phyloP scores from a whole-genome alignment of 495 filamentous ascomycete genomes.

The Jackrogersella multiformis region DNA sequence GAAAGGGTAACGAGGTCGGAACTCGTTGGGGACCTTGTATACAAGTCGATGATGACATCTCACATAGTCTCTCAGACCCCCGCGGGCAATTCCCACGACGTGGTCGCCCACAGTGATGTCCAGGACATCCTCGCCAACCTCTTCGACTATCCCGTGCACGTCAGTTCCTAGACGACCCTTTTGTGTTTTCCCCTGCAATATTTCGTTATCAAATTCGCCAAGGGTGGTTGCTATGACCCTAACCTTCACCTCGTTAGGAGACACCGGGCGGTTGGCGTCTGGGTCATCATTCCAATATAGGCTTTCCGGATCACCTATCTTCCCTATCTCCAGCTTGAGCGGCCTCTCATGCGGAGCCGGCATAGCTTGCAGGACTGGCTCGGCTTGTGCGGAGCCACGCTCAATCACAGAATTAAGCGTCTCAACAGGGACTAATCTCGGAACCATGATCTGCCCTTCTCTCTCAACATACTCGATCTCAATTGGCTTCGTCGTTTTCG shows the following conservation, averaged over 20 bases:
- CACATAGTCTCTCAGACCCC: constrained; percentile 42
- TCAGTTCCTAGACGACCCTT: constrained; percentile 49
- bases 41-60: constrained; percentile 28
- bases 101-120: constrained; percentile 50
- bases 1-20: constrained; percentile 50
- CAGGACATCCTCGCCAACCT: constrained; percentile 50
- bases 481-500: not conserved
- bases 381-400: constrained; percentile 14
- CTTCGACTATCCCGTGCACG: constrained; percentile 53
- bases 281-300: constrained; percentile 31
- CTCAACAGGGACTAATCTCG: constrained; percentile 35
- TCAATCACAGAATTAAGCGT: constrained; percentile 43
- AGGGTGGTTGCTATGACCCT: constrained; percentile 13
- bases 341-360: constrained; percentile 23
- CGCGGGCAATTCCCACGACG: constrained; percentile 50
- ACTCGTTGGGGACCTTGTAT: constrained; percentile 44
- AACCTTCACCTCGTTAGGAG: constrained; percentile 19
- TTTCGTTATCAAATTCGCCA: constrained; percentile 16
- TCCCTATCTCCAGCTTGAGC: constrained; percentile 28
- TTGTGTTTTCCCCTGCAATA: constrained; percentile 43
- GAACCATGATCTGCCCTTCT: constrained; percentile 40
- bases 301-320: constrained; percentile 16
- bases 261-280: constrained; percentile 16
- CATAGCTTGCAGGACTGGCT: constrained; percentile 17
- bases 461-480: constrained; percentile 45